Base-by-base conservation (phyloP, 139 green algal genomes). In the Trebouxia sp. region DNA sequence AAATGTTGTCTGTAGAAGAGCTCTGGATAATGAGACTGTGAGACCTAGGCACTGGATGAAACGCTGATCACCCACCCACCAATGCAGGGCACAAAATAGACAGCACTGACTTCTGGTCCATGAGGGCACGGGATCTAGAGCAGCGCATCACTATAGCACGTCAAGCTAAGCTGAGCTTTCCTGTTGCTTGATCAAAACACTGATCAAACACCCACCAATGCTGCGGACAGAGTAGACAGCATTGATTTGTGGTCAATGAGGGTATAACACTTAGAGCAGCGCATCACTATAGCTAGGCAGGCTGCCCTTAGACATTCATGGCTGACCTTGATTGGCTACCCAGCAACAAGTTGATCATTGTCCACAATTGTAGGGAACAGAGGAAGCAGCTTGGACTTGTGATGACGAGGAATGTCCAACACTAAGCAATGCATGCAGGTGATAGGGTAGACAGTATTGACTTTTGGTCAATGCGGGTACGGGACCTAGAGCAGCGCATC, bases 361-460 rank as follows among this genome's bases (percentile, higher is more conserved):
- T n/a, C n/a, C n/a, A n/a, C n/a, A n/a, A n/a, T n/a, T n/a, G n/a
- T n/a, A n/a, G n/a, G n/a, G n/a, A n/a, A n/a, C n/a, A n/a, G n/a
- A n/a, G n/a, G n/a, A n/a, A n/a, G n/a, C n/a, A n/a, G n/a, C n/a
- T n/a, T n/a, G n/a, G n/a, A n/a, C n/a, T n/a, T n/a, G n/a, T n/a
- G n/a, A n/a, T n/a, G n/a, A n/a, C n/a, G n/a, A n/a, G n/a, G n/a
- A n/a, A n/a, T n/a, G n/a, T n/a, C 50, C 22, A 58, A 6, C 3
- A 58, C 50, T 22, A 58, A 5, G 3, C 50, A 28, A 1, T 42
- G 1, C 7, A 30, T 38, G 65, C 75, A 85, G 75, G 75, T 7
- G 45, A 26, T n/a, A 20, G 58, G 17, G 83, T 87, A 38, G 83
- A 87, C 51, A 55, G 35, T 24, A 82, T 87, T 35, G 75, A 87